Conservation (phyloP, 768 basidiomycete genomes). For the Mycena filopes region DNA sequence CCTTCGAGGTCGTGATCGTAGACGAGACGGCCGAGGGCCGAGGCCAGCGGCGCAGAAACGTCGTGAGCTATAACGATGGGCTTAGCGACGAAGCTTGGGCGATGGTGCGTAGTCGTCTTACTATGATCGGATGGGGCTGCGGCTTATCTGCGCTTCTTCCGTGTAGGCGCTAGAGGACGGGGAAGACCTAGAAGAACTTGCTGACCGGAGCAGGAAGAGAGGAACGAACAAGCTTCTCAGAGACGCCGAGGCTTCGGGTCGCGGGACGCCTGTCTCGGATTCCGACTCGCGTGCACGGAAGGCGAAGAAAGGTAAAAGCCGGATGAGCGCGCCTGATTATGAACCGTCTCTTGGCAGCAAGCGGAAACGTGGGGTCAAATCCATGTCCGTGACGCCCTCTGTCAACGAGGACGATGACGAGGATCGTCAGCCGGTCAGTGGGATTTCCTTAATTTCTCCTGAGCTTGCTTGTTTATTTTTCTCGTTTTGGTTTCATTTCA, state of each 20-base stretch:
- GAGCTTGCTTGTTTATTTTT: slow-evolving; percentile 2
- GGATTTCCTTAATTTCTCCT: slow-evolving; percentile 4
- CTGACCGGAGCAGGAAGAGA: slow-evolving; percentile 71
- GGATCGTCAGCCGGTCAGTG: slow-evolving; percentile 71
- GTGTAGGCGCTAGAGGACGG: slow-evolving; percentile 80
- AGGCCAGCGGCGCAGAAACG: slow-evolving; percentile 83
- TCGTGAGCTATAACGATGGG: slow-evolving; percentile 94
- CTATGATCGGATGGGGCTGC: slow-evolving; percentile 8
- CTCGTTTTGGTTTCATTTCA: slow-evolving; percentile 43
- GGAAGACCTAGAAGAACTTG: slow-evolving; percentile 80
- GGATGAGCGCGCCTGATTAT: slow-evolving; percentile 52
- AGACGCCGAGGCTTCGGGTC: slow-evolving; percentile 63
- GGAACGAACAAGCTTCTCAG: slow-evolving; percentile 64
- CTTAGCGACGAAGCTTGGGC: slow-evolving; percentile 95
- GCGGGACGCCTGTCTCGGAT: slow-evolving; percentile 74
- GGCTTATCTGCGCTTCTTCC: slow-evolving; percentile 18
- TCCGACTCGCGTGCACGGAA: slow-evolving; percentile 69
- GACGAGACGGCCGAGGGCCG: slow-evolving; percentile 82
- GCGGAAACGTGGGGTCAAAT: slow-evolving; percentile 81
- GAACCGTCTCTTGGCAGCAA: slow-evolving; percentile 66
- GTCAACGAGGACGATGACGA: slow-evolving; percentile 84
- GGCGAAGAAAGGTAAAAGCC: slow-evolving; percentile 71
- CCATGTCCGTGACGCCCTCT: slow-evolving; percentile 82
- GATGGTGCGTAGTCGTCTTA: slow-evolving; percentile 56
- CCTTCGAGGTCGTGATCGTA: slow-evolving; percentile 70